phyloP scores from a whole-genome alignment of 192 early-diverging fungal genomes.

The Fimicolochytrium jonesii region DNA sequence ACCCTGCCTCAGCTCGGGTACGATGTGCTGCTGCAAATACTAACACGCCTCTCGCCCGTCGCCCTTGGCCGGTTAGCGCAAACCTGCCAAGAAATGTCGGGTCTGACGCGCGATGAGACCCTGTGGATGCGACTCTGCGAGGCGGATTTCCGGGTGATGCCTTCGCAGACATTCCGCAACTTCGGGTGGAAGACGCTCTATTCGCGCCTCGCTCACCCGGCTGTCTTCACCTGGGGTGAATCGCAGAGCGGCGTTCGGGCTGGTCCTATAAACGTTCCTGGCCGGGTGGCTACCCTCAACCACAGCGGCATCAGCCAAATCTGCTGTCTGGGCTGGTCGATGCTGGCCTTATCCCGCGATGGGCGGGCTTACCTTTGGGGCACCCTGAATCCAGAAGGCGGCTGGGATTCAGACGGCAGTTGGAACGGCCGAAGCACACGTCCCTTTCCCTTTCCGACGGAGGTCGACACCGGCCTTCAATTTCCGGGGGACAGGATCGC shows the following conservation, averaged over 20 bases:
- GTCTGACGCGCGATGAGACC: no score
- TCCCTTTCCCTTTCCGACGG: no score
- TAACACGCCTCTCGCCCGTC: no score
- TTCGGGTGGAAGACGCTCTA: slow-evolving; percentile 7
- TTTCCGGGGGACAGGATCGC: not conserved
- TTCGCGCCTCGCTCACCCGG: not conserved
- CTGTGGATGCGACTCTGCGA: slow-evolving; percentile 10
- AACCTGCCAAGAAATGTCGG: no score
- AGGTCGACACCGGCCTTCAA: not conserved
- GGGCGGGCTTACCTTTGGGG: slow-evolving; percentile 1
- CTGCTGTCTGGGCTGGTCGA: not conserved
- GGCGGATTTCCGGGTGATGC: not conserved
- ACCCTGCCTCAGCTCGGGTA: no score
- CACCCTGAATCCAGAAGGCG: no score
- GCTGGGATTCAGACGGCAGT: no score
- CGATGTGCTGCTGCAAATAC: no score
- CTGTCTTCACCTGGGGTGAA: slow-evolving; percentile 4
- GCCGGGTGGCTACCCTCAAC: not conserved
- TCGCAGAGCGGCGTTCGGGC: not conserved
- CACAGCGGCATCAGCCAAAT: not conserved
- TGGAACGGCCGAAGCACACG: no score
- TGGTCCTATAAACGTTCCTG: not conserved
- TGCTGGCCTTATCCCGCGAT: not conserved
- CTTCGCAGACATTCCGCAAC: not conserved
- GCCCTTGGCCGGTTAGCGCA: no score